Conservation (phyloP, 306 rosid species). For the Malus asiatica region DNA sequence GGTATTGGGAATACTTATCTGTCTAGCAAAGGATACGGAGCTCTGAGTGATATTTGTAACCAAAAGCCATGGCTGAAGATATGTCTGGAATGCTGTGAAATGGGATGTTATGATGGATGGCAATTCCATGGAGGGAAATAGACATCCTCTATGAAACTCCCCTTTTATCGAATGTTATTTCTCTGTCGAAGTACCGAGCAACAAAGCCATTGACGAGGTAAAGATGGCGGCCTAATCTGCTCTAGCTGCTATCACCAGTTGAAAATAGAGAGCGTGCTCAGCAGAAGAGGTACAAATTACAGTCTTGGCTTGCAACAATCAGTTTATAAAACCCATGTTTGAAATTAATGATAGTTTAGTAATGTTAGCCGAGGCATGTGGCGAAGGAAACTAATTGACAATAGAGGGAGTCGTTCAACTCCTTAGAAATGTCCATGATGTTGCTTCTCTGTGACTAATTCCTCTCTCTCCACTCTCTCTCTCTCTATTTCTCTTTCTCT, state of each 20-base stretch:
- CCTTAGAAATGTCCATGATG: too few relatives aligned
- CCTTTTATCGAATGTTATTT: background rate
- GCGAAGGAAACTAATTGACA: too few relatives aligned
- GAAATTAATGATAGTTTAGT: too few relatives aligned
- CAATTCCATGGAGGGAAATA: conserved; percentile 21
- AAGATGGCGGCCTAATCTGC: background rate
- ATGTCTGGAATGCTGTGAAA: conserved; percentile 27
- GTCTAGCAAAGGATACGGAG: background rate
- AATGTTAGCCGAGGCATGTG: too few relatives aligned
- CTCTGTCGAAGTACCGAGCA: background rate
- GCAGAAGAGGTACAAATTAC: too few relatives aligned
- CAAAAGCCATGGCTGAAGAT: conserved; percentile 19
- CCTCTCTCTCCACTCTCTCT: too few relatives aligned
- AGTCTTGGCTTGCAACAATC: too few relatives aligned
- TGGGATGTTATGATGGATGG: conserved; percentile 36
- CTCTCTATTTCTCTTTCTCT: too few relatives aligned
- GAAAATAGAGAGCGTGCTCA: too few relatives aligned
- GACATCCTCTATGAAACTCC: background rate
- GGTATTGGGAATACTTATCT: conserved; percentile 22
- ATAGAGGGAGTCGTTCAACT: too few relatives aligned
- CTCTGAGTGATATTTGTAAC: background rate
- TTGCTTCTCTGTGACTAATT: too few relatives aligned
- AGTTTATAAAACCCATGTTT: too few relatives aligned
- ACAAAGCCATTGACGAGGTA: background rate
- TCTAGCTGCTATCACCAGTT: background rate